phyloP scores from a whole-genome alignment of 345 rosid species.

The Arabidopsis suecica region DNA sequence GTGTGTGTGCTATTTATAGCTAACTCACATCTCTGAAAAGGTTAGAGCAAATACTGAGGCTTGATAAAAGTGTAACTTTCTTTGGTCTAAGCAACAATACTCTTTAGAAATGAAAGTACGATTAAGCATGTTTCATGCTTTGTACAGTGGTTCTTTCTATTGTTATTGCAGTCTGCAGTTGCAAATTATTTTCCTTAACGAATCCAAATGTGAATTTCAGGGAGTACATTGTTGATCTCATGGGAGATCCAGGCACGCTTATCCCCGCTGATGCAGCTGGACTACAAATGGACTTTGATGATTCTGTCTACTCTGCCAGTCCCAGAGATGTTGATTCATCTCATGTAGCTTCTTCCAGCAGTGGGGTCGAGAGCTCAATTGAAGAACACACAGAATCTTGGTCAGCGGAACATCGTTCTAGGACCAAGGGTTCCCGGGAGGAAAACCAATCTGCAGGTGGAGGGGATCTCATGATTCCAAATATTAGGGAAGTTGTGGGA shows the following conservation, averaged over 20 bases:
- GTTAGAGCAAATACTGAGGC: constrained; percentile 16
- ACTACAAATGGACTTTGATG: constrained; percentile 68
- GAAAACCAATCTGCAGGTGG: constrained; percentile 54
- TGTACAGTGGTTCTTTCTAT: constrained; percentile 16
- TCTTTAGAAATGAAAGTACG: constrained; percentile 15
- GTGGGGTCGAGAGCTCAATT: constrained; percentile 64
- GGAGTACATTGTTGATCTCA: constrained; percentile 96
- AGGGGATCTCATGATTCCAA: constrained; percentile 46
- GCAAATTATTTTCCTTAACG: background rate
- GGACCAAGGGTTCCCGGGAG: constrained; percentile 45
- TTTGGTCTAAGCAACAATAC: background rate
- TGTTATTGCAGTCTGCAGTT: constrained; percentile 9
- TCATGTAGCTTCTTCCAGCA: constrained; percentile 68
- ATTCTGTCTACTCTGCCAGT: constrained; percentile 65
- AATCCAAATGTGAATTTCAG: constrained; percentile 59
- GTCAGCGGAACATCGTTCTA: constrained; percentile 57
- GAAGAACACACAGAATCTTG: constrained; percentile 71
- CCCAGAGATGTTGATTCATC: constrained; percentile 74
- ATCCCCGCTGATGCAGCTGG: constrained; percentile 88
- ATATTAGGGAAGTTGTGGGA: constrained; percentile 37
- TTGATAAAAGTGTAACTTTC: constrained; percentile 19
- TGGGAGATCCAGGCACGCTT: constrained; percentile 97
- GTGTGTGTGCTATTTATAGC: background rate
- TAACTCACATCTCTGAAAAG: constrained; percentile 22
- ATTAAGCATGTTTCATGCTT: constrained; percentile 16